Evolutionary conservation across 2,329 filamentous ascomycete species (phyloP).

Genomic region (Rachicladosporium sp.): DNA sequence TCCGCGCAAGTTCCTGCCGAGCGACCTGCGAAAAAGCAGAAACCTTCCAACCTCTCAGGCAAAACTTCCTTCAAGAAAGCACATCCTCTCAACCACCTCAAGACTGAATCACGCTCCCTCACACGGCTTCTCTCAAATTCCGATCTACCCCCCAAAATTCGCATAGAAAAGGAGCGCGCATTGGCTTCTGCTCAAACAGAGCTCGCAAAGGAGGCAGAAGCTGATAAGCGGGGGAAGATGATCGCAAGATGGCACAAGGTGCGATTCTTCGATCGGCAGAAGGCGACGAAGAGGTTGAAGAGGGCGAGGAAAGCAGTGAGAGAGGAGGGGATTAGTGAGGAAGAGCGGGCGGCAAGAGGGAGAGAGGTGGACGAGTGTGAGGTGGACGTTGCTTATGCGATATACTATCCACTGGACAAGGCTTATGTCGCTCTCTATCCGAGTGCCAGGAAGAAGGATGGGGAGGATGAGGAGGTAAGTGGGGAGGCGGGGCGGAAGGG

Average conservation of each 20-base stretch:
- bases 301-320: constrained; percentile 49
- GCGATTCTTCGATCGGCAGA: constrained; percentile 73
- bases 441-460: constrained; percentile 19
- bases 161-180: constrained; percentile 60
- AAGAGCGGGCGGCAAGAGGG: constrained; percentile 21
- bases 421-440: constrained; percentile 51
- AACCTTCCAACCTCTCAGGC: constrained; percentile 13
- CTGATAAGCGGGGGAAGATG: constrained; percentile 55
- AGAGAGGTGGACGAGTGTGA: constrained; percentile 36
- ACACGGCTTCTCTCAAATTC: constrained; percentile 44
- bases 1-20: constrained; percentile 12
- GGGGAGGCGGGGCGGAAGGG: constrained; percentile 25
- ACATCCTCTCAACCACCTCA: constrained; percentile 46
- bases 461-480: constrained; percentile 16
- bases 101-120: constrained; percentile 59
- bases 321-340: constrained; percentile 25
- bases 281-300: constrained; percentile 55
- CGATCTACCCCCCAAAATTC: constrained; percentile 54
- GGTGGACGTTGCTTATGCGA: constrained; percentile 64
- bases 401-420: constrained; percentile 58
- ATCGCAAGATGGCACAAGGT: constrained; percentile 74
- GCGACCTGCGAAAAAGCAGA: constrained; percentile 11
- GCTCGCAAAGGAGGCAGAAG: constrained; percentile 45
- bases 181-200: constrained; percentile 54
- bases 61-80: constrained; percentile 21